These are phyloP conservation scores for Heliamphora exappendiculata DNA, from an alignment of 148 eudicot species.

Conservation along the genomic window DNA sequence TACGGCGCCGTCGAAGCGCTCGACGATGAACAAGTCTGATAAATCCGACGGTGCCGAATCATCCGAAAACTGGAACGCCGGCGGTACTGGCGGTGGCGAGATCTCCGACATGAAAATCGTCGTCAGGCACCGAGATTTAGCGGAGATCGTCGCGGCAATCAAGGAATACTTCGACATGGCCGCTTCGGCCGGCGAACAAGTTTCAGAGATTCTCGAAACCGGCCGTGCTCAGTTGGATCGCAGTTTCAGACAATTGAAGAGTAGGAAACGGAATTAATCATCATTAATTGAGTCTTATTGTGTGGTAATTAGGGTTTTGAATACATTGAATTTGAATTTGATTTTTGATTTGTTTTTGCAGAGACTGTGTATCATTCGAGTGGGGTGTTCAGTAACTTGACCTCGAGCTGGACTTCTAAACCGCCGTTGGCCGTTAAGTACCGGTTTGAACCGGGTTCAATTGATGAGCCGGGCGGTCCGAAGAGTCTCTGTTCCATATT, in stretches of 20 bases:
- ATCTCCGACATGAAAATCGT: slow-evolving; percentile 57
- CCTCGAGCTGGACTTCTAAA: slow-evolving; percentile 94
- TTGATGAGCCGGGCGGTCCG: slow-evolving; percentile 53
- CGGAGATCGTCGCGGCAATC: slow-evolving; percentile 57
- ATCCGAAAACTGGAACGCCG: slow-evolving; percentile 49
- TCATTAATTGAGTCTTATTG: background rate
- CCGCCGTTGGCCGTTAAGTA: slow-evolving; percentile 93
- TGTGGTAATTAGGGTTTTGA: too few relatives aligned
- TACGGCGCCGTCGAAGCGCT: slow-evolving; percentile 10
- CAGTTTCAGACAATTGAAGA: slow-evolving; percentile 60
- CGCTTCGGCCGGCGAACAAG: slow-evolving; percentile 73
- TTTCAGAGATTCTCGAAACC: slow-evolving; percentile 72
- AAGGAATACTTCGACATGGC: slow-evolving; percentile 74
- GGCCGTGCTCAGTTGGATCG: slow-evolving; percentile 86
- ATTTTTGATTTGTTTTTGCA: slow-evolving; percentile 26
- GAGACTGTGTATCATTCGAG: slow-evolving; percentile 97
- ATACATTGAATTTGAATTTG: background rate
- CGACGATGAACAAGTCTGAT: slow-evolving; percentile 14
- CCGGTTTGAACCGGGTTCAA: slow-evolving; percentile 57
- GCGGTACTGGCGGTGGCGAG: slow-evolving; percentile 27
- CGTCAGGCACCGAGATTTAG: slow-evolving; percentile 66
- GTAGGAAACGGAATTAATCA: slow-evolving; percentile 27
- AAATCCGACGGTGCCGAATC: slow-evolving; percentile 40
- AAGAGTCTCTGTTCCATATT: slow-evolving; percentile 87
- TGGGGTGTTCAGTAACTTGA: slow-evolving; percentile 79